Conservation (phyloP, 2,329 filamentous ascomycete genomes). For the Periconia macrospinosa region DNA sequence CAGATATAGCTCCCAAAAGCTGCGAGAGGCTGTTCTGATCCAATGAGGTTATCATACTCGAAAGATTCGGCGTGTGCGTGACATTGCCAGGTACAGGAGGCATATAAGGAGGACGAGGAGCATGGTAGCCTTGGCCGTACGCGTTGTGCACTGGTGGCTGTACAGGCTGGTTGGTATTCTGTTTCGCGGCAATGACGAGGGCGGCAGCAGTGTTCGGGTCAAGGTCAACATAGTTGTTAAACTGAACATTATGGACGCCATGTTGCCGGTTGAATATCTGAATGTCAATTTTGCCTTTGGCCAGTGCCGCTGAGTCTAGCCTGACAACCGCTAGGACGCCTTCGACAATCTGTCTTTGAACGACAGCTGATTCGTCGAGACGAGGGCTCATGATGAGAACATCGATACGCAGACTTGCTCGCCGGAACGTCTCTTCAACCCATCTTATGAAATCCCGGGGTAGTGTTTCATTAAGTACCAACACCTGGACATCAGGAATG, state of each 20-base stretch:
- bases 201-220: conserved; percentile 79
- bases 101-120: conserved; percentile 22
- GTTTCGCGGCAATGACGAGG: conserved; percentile 73
- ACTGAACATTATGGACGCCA: conserved; percentile 75
- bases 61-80: conserved; percentile 53
- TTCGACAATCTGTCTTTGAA: conserved; percentile 83
- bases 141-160: conserved; percentile 32
- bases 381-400: conserved; percentile 78
- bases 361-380: conserved; percentile 75
- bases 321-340: conserved; percentile 85
- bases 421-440: conserved; percentile 75
- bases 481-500: conserved; percentile 86
- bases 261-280: conserved; percentile 82
- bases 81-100: conserved; percentile 30
- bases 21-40: conserved; percentile 72
- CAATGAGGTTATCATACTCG: conserved; percentile 66
- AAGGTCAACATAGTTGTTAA: conserved; percentile 84
- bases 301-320: conserved; percentile 70
- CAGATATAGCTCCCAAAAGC: conserved; percentile 62
- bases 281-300: conserved; percentile 72
- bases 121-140: conserved; percentile 4
- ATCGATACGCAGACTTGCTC: conserved; percentile 72
- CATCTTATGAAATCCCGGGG: conserved; percentile 75
- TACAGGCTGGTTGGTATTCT: conserved; percentile 40
- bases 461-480: conserved; percentile 73